These are phyloP conservation scores for Phytophthora vignae DNA, from an alignment of 352 stramenopile genomes.

Conservation along the genomic window DNA sequence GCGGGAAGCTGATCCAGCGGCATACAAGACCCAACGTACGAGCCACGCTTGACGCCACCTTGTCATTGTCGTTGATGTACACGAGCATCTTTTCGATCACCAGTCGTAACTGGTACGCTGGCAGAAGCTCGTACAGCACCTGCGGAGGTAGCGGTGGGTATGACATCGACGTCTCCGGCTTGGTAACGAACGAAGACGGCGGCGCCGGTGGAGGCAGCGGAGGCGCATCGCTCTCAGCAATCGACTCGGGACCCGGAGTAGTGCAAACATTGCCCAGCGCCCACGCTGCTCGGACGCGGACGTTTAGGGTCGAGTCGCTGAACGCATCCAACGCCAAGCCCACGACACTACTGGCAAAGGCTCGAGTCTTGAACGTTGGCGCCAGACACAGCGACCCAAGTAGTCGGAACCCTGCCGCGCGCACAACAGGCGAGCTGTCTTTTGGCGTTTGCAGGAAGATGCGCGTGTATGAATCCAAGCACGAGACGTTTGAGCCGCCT, in stretches of 20 bases:
- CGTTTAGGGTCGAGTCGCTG: conserved; percentile 82
- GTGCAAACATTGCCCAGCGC: conserved; percentile 89
- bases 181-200: conserved; percentile 22
- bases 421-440: conserved; percentile 84
- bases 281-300: conserved; percentile 85
- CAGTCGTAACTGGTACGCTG: conserved; percentile 61
- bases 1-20: conserved; percentile 80
- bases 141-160: conserved; percentile 20
- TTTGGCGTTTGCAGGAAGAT: conserved; percentile 82
- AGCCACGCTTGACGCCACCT: conserved; percentile 87
- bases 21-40: conserved; percentile 83
- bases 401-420: conserved; percentile 79
- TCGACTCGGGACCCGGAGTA: conserved; percentile 68
- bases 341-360: conserved; percentile 74
- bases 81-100: conserved; percentile 89
- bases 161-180: conserved; percentile 20
- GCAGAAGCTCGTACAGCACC: conserved; percentile 75
- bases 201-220: conserved; percentile 18
- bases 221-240: conserved; percentile 20
- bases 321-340: conserved; percentile 69
- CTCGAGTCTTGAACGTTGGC: conserved; percentile 77
- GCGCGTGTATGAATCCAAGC: conserved; percentile 70
- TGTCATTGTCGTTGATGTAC: conserved; percentile 89
- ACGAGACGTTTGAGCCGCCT: conserved; percentile 39
- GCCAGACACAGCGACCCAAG: conserved; percentile 80